Conservation (phyloP, 306 rosid species). For the Dalbergia cultrata region DNA sequence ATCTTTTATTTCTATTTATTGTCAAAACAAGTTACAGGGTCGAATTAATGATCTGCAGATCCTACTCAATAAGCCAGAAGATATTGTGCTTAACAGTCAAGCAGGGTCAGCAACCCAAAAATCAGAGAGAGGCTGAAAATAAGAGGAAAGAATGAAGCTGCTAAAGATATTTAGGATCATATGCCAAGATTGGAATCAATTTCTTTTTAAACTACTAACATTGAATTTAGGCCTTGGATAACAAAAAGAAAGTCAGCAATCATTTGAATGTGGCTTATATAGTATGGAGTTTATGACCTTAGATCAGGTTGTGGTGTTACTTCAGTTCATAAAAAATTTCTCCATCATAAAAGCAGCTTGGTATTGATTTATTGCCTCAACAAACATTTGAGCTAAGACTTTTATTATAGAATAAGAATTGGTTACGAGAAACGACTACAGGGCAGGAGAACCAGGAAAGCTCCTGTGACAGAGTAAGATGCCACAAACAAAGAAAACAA, state of each 20-base stretch:
- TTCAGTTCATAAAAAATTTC: not conserved
- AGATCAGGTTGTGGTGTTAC: conserved; percentile 20
- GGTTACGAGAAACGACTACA: not conserved
- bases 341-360: conserved; percentile 12
- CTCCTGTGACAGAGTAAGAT: conserved; percentile 17
- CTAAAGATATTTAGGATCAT: not conserved
- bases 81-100: not conserved
- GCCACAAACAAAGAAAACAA: not conserved
- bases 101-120: conserved; percentile 7
- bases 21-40: not conserved
- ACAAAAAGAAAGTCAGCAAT: not conserved
- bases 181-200: not conserved
- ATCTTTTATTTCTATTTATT: conserved; percentile 18
- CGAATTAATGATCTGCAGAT: not conserved
- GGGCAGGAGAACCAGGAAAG: conserved; percentile 30
- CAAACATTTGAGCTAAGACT: conserved; percentile 8
- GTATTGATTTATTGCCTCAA: conserved; percentile 10
- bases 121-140: not conserved
- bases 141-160: not conserved
- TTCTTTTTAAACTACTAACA: not conserved
- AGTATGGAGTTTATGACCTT: conserved; percentile 21
- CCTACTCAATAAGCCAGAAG: conserved; percentile 4
- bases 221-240: not conserved
- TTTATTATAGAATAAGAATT: not conserved
- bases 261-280: not conserved